Base-by-base conservation (phyloP, 2,329 filamentous ascomycete species). In the Elsinoe australis region DNA sequence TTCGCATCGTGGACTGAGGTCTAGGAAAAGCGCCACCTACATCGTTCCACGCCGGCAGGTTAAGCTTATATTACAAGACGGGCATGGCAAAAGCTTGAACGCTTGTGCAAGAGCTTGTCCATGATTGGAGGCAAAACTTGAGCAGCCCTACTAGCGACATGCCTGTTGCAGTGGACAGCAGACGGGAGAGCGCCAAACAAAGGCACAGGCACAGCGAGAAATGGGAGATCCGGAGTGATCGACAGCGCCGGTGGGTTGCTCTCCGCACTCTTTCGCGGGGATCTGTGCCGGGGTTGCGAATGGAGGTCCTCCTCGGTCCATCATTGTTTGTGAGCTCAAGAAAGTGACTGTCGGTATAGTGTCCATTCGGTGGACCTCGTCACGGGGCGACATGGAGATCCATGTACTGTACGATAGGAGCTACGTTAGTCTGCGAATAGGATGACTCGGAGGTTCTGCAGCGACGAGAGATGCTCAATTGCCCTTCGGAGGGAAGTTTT, bases 111-210 rank as follows among this genome's bases (percentile, higher is more conserved):
- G 28, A n/a, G 39, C 39, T 29, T 32, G 26, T 29, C 15, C 8
- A 18, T 44, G 39, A 44, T 44, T 44, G 39, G 39, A 44, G 39
- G 39, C 28, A 44, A 44, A 44, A 31, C 31, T 24, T 24, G 21
- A 28, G 19, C 6, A 8, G 14, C 19, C 36, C 36, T 41, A 8
- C 14, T 14, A 26, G n/a, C 28, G 21, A 41, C 36, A 28, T 21
- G 28, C 26, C 18, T 21, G 26, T 24, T 41, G 10, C 36, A 26
- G n/a, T n/a, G n/a, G n/a, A n/a, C n/a, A n/a, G n/a, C n/a, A n/a
- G n/a, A n/a, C n/a, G n/a, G n/a, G n/a, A n/a, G n/a, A n/a, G n/a
- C n/a, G n/a, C n/a, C n/a, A n/a, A n/a, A 29, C 26, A 29, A 29
- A 29, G 26, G 26, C 12, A n/a, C n/a, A n/a, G n/a, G n/a, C n/a